Base-by-base conservation (phyloP, 139 green algal species). In the Diplosphaera chodatii region DNA sequence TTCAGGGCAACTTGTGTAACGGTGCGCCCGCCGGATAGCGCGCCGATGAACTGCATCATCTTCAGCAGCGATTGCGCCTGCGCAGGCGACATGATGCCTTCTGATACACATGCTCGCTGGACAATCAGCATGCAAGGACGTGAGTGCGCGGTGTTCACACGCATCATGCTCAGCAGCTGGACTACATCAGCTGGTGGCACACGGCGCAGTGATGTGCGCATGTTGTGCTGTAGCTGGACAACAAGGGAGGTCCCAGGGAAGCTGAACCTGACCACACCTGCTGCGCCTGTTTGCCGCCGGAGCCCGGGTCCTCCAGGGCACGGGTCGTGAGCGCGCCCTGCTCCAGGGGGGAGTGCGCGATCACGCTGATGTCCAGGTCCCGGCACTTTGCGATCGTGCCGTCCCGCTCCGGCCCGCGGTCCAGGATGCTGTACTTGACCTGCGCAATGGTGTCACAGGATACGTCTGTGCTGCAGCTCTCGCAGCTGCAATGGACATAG, bases 1-100 rank as follows among this genome's bases (percentile, higher is more conserved):
- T 76, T 78, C 16, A 85, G 74, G 0, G 76, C 70, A 1, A 88
- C 83, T 64, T 88, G 83, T 8, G 78, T 67, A 23, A 79, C 67
- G 23, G 65, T 74, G 67, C 77, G 78, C 32, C 76, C 73, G 0
- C 70, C 70, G 29, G 32, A 71, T 15, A 82, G 22, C 21, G 69
- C 40, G 5, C 81, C 81, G 27, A 87, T 77, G 33, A 87, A 81
- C 70, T 87, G 72, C 69, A 87, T 70, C 70, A 87, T 64, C 55
- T 84, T 84, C 30, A 86, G 67, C 31, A 86, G 6, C 3, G 41
- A 34, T 23, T 59, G 41, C 21, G 30, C 55, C 27, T 69, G 37
- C 10, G n/a, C n/a, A n/a, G n/a, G n/a, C n/a, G n/a, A 48, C 37
- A 48, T 48, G 37, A 21, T 48, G 37, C 37, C 8, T 8, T 48